Evolutionary conservation across 306 rosid species (phyloP), one percentile per base, ranked within the genome.

Genomic region (Pyrus communis): DNA sequence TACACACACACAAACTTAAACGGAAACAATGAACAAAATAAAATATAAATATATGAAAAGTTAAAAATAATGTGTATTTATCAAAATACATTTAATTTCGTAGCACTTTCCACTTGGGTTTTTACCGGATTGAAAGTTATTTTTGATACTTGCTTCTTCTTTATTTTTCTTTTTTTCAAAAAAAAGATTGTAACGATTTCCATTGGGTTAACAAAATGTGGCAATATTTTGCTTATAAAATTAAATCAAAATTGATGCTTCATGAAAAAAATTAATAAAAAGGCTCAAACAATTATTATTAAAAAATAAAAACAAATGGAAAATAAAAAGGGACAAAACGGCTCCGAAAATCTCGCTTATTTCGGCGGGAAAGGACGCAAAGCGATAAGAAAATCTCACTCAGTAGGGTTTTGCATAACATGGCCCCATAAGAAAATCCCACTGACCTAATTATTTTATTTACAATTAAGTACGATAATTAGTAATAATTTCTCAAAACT

Each of bases 301-400:
- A 78, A 11, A 8, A 21, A 71, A 54, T 19, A 21, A 8, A 78
- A 64, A 75, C 46, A 33, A 25, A 64, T 43, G 14, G 49, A 69
- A 67, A n/a, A 31, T 9, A n/a, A 21, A 60, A 69, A 40, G 30
- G 7, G 40, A 11, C 33, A 60, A 43, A 46, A 46, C 15, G 30
- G 6, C 70, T 28, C 87, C 93, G 84, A 85, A 84, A 86, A 70
- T 92, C 77, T 75, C 86, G 92, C 82, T 85, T 78, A 78, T 85
- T 86, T 86, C 89, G 89, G 93, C 88, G 90, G 91, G 87, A 87
- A 88, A 78, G 70, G 74, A 60, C 80, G 73, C 68, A 23, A 79
- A 60, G 69, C 28, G 77, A 17, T 38, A 38, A 38, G 42, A 38
- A 38, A 38, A 38, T 38, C 9, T 38, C 58, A 13, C 30, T 60